phyloP scores from a whole-genome alignment of 495 filamentous ascomycete species.

The Podospora sp. region DNA sequence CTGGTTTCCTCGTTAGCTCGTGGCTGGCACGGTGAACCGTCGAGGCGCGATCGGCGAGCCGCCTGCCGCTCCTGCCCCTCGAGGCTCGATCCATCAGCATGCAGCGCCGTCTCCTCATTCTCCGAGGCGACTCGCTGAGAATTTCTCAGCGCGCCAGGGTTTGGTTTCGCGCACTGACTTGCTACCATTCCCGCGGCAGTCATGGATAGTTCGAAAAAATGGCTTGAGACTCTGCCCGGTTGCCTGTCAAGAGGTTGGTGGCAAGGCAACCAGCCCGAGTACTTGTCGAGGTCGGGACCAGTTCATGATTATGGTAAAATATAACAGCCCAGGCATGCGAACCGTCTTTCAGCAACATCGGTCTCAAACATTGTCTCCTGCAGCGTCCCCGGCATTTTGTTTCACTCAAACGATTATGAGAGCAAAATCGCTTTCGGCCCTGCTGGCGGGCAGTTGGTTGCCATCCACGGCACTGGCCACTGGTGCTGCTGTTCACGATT shows the following conservation, averaged over 20 bases:
- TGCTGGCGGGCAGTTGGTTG: slow-evolving; percentile 17
- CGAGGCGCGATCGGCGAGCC: neutral
- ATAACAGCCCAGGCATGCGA: neutral
- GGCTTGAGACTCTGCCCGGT: neutral
- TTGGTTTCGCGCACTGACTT: neutral
- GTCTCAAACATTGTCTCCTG: no score
- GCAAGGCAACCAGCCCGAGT: neutral
- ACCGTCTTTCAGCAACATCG: neutral
- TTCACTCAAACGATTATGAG: neutral
- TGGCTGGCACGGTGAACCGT: neutral
- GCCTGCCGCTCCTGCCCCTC: neutral
- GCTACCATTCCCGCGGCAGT: neutral
- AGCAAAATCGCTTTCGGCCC: neutral
- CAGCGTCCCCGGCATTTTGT: neutral
- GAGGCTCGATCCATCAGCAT: neutral
- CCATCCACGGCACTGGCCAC: slow-evolving; percentile 6
- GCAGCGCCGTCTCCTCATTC: neutral
- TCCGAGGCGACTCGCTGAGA: neutral
- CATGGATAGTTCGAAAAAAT: neutral
- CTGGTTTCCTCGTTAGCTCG: neutral
- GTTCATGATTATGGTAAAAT: neutral
- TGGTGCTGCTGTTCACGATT: slow-evolving; percentile 36
- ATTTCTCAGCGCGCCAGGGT: neutral
- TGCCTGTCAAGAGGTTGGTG: neutral
- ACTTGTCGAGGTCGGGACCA: neutral